These are phyloP conservation scores for Yarrowia divulgata DNA, from an alignment of 805 yeast species.

Conservation along the genomic window DNA sequence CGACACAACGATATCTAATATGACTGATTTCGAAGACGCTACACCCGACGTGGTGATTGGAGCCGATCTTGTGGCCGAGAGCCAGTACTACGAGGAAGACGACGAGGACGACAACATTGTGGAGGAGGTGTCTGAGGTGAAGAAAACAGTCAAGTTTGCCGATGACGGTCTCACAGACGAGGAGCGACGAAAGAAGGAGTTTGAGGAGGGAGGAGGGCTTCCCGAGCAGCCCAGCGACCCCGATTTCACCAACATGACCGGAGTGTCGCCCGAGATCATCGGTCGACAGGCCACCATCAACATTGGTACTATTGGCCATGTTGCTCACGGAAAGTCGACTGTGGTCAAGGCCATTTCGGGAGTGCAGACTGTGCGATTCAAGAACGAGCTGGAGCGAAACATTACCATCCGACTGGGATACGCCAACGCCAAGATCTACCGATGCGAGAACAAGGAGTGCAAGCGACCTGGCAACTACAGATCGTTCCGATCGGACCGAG, in stretches of 20 bases:
- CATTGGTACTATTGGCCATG: conserved; percentile 97
- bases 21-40: conserved; percentile 79
- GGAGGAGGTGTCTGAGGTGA: conserved; percentile 53
- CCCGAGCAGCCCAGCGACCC: conserved; percentile 96
- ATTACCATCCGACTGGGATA: conserved; percentile 98
- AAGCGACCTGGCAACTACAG: conserved; percentile 95
- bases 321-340: conserved; percentile 93
- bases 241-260: conserved; percentile 80
- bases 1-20: conserved; percentile 2
- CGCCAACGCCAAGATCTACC: conserved; percentile 98
- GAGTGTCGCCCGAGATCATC: conserved; percentile 92
- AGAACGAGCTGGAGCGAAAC: conserved; percentile 98
- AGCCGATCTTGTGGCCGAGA: conserved; percentile 54
- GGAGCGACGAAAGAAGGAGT: conserved; percentile 80
- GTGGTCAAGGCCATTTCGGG: conserved; percentile 97
- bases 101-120: conserved; percentile 58
- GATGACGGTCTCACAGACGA: conserved; percentile 70
- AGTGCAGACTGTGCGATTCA: conserved; percentile 98
- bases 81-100: conserved; percentile 55
- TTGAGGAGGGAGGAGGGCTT: conserved; percentile 97
- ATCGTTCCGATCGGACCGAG: conserved; percentile 93
- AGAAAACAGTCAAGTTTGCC: conserved; percentile 86
- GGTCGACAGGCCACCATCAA: conserved; percentile 97
- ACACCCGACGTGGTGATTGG: conserved; percentile 83
- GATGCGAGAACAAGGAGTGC: conserved; percentile 82